Evolutionary conservation across 1,284 basidiomycete genomes (phyloP), one percentile per base, ranked within the genome.

Genomic region (Lignosus rhinocerotis): DNA sequence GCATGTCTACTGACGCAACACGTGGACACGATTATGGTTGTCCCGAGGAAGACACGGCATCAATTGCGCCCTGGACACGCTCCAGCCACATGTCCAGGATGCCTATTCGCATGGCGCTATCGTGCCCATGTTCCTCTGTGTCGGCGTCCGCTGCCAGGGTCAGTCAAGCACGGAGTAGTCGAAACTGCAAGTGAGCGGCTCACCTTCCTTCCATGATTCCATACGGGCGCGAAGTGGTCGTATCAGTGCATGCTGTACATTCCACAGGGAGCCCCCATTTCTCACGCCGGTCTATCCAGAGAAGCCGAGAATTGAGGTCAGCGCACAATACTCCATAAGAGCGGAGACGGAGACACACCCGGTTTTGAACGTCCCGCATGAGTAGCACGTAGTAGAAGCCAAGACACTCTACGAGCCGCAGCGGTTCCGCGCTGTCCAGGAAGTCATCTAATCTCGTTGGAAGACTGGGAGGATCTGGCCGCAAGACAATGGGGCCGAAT

Each of bases 381-480:
- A 86, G 61, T 11, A 85, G 68, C 19, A 85, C 73, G 63, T 82
- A 85, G 64, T 81, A 82, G 42, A 86, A 73, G 12, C 76, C 76
- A 1, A 87, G 69, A 57, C 76, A 79, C 61, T 86, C 84, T 0
- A 79, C 76, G 7, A 86, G 70, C 48, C 84, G 71, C 14, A 75
- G 66, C 9, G 80, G 76, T 62, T 86, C 85, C 2, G 75, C 66
- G 5, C 76, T 78, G 30, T 82, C 77, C 55, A 79, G 60, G 51
- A 84, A 79, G 25, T 74, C 75, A 21, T 74, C 67, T 1, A 72
- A 58, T 38, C 68, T 61, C 33, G 62, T 51, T 3, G 66, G 77
- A 17, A 81, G 58, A 57, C 80, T 76, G 4, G 72, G 73, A 14
- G 83, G 81, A 55, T 78, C 72, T 1, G 82, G 73, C 16, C 76